These are phyloP conservation scores for Phyllosticta citrichinensis DNA, from an alignment of 2,329 filamentous ascomycete species.

Conservation along the genomic window DNA sequence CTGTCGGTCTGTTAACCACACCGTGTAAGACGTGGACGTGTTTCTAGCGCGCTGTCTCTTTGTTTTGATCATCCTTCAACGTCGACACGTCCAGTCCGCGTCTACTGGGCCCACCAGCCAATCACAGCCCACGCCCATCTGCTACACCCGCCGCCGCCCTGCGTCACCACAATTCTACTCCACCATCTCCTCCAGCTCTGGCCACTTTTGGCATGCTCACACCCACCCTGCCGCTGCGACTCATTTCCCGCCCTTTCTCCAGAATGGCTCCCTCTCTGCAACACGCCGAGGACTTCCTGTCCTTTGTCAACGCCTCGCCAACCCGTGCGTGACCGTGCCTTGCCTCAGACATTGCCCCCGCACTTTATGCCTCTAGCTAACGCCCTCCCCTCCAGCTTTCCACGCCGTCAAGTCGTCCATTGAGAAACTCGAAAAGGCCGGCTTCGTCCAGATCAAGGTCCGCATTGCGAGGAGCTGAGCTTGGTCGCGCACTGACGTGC, in stretches of 20 bases:
- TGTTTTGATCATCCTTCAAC: background rate
- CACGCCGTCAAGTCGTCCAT: slow-evolving; percentile 80
- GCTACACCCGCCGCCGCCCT: slow-evolving; percentile 6
- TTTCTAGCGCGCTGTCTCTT: background rate
- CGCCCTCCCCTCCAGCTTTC: slow-evolving; percentile 54
- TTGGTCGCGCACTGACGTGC: slow-evolving; percentile 1
- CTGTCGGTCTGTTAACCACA: no score
- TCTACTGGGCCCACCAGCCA: background rate
- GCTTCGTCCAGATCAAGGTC: slow-evolving; percentile 75
- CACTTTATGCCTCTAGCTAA: background rate
- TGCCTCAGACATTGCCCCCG: slow-evolving; percentile 6
- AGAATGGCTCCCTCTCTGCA: slow-evolving; percentile 29
- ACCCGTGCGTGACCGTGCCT: slow-evolving; percentile 50
- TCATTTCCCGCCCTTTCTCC: slow-evolving; percentile 13
- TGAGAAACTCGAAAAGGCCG: slow-evolving; percentile 65
- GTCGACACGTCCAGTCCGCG: background rate
- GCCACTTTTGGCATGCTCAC: slow-evolving; percentile 3
- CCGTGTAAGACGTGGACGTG: background rate
- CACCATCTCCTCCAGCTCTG: background rate
- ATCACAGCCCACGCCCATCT: background rate
- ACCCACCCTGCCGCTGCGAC: slow-evolving; percentile 1
- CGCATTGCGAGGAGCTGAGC: background rate
- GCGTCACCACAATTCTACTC: slow-evolving; percentile 16
- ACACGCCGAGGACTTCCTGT: slow-evolving; percentile 69
- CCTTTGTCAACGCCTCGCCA: slow-evolving; percentile 89